phyloP scores from a whole-genome alignment of 169 alveolate genomes.

The Ichthyophthirius multifiliis region DNA sequence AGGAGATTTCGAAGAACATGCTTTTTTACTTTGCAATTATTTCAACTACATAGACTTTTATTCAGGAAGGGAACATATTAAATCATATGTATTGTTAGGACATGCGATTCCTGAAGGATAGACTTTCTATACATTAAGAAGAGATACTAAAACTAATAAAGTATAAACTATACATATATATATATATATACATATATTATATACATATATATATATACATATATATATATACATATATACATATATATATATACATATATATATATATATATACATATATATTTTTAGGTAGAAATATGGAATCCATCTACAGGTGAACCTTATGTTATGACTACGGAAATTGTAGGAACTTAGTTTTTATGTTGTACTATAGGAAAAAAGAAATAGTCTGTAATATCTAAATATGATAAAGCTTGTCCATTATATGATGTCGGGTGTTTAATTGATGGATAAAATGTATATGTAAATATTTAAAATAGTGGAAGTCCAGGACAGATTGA shows the following conservation, averaged over 20 bases:
- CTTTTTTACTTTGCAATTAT: constrained; percentile 87
- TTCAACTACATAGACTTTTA: constrained; percentile 85
- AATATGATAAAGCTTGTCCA: constrained; percentile 70
- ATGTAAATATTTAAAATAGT: constrained; percentile 65
- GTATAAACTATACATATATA: neutral
- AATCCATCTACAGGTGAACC: constrained; percentile 83
- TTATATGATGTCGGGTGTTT: constrained; percentile 79
- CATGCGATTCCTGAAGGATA: constrained; percentile 89
- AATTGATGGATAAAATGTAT: constrained; percentile 76
- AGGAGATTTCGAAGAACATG: constrained; percentile 93
- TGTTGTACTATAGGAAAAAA: constrained; percentile 69
- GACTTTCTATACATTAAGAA: constrained; percentile 81
- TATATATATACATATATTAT: neutral
- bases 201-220: neutral
- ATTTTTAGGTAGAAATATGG: constrained; percentile 80
- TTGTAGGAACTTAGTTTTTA: constrained; percentile 45
- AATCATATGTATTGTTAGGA: constrained; percentile 77
- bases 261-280: neutral
- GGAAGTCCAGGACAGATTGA: constrained; percentile 78
- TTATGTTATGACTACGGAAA: constrained; percentile 67
- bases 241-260: neutral
- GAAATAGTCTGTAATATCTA: constrained; percentile 43
- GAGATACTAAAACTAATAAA: constrained; percentile 40
- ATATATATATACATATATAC: neutral
- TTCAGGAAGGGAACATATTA: constrained; percentile 37